Evolutionary conservation across 345 rosid genomes (phyloP).

Genomic region (Salix udensis): DNA sequence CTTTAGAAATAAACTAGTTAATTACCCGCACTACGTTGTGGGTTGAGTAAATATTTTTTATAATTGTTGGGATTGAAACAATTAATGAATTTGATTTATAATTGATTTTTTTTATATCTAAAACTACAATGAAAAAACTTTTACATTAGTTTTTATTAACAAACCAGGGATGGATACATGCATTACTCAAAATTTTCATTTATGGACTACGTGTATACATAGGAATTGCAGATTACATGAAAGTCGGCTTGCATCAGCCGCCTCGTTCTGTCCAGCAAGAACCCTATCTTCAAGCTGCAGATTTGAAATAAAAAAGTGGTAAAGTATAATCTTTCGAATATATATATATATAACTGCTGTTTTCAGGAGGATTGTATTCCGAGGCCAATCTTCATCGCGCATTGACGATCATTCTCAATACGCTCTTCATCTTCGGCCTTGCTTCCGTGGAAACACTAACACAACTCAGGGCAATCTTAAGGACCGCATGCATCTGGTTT

Average conservation of each 20-base stretch:
- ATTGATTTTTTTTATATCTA: too few species aligned
- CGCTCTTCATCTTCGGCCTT: constrained; percentile 85
- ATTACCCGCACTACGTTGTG: fast-evolving
- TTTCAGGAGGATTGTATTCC: background rate
- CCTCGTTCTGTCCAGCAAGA: background rate
- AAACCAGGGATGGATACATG: background rate
- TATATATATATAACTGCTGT: background rate
- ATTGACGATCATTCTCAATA: constrained; percentile 60
- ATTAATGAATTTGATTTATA: too few species aligned
- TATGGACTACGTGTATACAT: background rate
- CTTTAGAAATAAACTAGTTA: too few species aligned
- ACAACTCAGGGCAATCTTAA: constrained; percentile 69
- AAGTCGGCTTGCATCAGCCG: background rate
- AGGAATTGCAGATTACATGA: background rate
- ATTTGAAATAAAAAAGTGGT: background rate
- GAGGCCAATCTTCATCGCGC: constrained; percentile 36
- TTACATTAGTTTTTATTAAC: too few species aligned
- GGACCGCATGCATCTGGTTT: constrained; percentile 73
- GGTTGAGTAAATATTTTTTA: too few species aligned
- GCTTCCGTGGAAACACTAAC: constrained; percentile 57
- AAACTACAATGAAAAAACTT: too few species aligned
- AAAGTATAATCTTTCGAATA: too few species aligned
- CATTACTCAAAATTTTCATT: background rate
- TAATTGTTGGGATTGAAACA: too few species aligned
- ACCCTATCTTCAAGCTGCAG: background rate